Evolutionary conservation across 768 basidiomycete species (phyloP).

Genomic region (Ephemerocybe angulata): DNA sequence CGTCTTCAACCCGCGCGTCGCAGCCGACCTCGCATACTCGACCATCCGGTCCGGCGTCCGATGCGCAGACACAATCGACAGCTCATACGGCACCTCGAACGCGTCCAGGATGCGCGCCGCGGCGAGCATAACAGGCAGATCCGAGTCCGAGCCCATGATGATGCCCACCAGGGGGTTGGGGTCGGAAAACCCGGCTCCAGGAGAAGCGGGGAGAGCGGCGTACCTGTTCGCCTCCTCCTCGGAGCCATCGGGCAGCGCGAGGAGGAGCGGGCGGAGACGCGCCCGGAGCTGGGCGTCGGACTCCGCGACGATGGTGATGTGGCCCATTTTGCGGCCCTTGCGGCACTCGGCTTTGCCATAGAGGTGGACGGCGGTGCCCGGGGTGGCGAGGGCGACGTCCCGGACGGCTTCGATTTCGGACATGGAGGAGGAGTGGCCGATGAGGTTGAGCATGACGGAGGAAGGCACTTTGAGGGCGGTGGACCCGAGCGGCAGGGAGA

Average conservation of each 20-base stretch:
- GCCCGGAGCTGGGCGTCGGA: slow-evolving; percentile 71
- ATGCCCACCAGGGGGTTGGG: slow-evolving; percentile 79
- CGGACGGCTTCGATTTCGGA: slow-evolving; percentile 53
- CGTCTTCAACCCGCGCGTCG: slow-evolving; percentile 58
- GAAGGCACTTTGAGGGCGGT: slow-evolving; percentile 84
- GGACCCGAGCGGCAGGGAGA: slow-evolving; percentile 84
- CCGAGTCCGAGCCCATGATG: slow-evolving; percentile 99
- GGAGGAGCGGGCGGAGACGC: slow-evolving; percentile 72
- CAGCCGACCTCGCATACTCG: slow-evolving; percentile 75
- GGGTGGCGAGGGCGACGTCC: slow-evolving; percentile 57
- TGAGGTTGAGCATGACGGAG: slow-evolving; percentile 90
- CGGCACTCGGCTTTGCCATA: slow-evolving; percentile 93
- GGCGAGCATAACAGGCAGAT: slow-evolving; percentile 89
- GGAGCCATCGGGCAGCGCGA: slow-evolving; percentile 51
- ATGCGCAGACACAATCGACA: slow-evolving; percentile 95
- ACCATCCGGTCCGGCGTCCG: slow-evolving; percentile 87
- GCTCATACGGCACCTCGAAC: slow-evolving; percentile 86
- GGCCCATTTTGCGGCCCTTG: slow-evolving; percentile 96
- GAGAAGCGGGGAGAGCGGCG: slow-evolving; percentile 42
- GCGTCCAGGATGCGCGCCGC: slow-evolving; percentile 79
- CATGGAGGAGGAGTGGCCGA: slow-evolving; percentile 74
- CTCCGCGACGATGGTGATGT: slow-evolving; percentile 83
- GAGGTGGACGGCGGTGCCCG: slow-evolving; percentile 81
- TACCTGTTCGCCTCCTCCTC: slow-evolving; percentile 49
- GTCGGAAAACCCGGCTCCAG: slow-evolving; percentile 55